Percentiles rank a stretch among this genome's conserved stretches.
These are phyloP conservation scores for Spongospora subterranea DNA, from an alignment of 208 protist genomes.

Conservation along the genomic window DNA sequence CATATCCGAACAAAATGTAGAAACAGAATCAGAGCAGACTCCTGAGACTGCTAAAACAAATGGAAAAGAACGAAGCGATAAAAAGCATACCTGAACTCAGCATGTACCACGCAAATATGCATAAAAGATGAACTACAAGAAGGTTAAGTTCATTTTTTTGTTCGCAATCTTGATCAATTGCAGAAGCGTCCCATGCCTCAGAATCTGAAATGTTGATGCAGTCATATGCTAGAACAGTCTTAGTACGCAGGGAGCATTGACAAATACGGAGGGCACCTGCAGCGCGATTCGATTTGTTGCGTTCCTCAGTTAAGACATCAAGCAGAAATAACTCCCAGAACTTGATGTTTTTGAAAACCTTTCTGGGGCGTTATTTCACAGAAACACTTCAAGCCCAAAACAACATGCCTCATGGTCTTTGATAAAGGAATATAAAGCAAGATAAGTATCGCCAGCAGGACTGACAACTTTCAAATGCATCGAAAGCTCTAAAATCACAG, in stretches of 20 bases:
- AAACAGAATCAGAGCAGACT: neutral
- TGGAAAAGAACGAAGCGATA: neutral
- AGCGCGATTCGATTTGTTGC: neutral
- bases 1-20: constrained; percentile 18
- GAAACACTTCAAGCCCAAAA: too few species aligned
- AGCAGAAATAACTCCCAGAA: constrained; percentile 35
- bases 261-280: neutral
- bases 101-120: constrained; percentile 21
- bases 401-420: constrained; percentile 45
- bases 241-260: neutral
- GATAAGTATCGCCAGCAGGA: neutral
- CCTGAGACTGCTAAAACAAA: neutral
- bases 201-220: neutral
- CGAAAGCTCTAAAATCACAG: constrained; percentile 31
- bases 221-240: too few species aligned
- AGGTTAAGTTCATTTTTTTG: neutral
- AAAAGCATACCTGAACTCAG: neutral
- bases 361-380: too few species aligned
- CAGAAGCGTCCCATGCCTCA: neutral
- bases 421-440: constrained; percentile 28
- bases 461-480: constrained; percentile 19
- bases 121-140: constrained; percentile 24
- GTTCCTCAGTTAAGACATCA: constrained; percentile 1
- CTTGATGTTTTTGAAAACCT: constrained; percentile 29
- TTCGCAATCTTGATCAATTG: neutral